A percentile compares a stretch with the other conserved stretches of the same genome.
Evolutionary conservation across 192 early-diverging fungal genomes (phyloP).

Genomic region (Martensiomyces pterosporus): DNA sequence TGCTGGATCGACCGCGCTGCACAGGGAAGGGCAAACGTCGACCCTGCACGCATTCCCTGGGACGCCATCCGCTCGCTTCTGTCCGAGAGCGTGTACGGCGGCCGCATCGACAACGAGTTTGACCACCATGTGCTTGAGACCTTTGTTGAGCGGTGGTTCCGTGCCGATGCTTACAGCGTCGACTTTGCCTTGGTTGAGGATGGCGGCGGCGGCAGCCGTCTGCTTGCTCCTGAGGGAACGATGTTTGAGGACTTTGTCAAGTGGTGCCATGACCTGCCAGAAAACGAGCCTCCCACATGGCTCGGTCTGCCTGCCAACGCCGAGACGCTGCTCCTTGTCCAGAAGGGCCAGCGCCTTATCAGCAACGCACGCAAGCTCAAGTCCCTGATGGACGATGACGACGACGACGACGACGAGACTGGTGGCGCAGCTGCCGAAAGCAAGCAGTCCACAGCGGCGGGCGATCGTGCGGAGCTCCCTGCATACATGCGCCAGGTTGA

Average conservation of each 20-base stretch:
- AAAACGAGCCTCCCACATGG: slow-evolving; percentile 95
- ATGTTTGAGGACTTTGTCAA: slow-evolving; percentile 77
- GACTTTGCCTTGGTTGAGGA: slow-evolving; percentile 72
- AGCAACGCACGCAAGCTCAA: slow-evolving; percentile 82
- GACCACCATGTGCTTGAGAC: slow-evolving; percentile 84
- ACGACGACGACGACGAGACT: slow-evolving; percentile 33
- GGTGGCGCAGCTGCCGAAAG: slow-evolving; percentile 1
- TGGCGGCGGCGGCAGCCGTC: slow-evolving; percentile 18
- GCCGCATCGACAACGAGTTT: slow-evolving; percentile 88
- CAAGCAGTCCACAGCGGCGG: slow-evolving; percentile 20
- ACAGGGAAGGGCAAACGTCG: slow-evolving; percentile 79
- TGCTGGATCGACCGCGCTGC: slow-evolving; percentile 84
- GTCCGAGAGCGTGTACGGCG: slow-evolving; percentile 91
- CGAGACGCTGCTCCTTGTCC: slow-evolving; percentile 81
- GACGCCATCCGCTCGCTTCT: slow-evolving; percentile 82
- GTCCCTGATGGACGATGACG: slow-evolving; percentile 76
- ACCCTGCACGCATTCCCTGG: slow-evolving; percentile 96
- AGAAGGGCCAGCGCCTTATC: slow-evolving; percentile 76
- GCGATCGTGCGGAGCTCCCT: slow-evolving; percentile 54
- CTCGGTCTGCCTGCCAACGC: slow-evolving; percentile 91
- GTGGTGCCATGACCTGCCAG: slow-evolving; percentile 86
- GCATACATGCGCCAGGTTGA: slow-evolving; percentile 72
- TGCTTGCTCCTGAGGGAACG: slow-evolving; percentile 84
- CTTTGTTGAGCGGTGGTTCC: slow-evolving; percentile 83
- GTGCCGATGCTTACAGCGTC: slow-evolving; percentile 69